phyloP scores from a whole-genome alignment of 108 stramenopile species.

The Cylindrotheca closterium region DNA sequence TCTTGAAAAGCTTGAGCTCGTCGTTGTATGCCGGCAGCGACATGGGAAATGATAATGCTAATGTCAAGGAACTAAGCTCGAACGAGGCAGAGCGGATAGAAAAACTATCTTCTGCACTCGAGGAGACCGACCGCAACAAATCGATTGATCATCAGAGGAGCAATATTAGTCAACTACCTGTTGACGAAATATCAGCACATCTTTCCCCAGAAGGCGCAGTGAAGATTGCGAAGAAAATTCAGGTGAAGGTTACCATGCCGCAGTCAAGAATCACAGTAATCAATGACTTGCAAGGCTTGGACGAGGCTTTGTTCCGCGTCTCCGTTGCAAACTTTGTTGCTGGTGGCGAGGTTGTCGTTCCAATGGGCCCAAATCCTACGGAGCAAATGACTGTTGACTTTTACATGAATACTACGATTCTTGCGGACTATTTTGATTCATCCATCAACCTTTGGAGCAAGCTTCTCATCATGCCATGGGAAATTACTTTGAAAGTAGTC shows the following conservation, averaged over 20 bases:
- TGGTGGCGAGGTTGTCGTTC: constrained; percentile 18
- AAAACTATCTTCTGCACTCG: constrained; percentile 58
- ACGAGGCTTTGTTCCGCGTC: constrained; percentile 79
- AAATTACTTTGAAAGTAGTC: constrained; percentile 58
- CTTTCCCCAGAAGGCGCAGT: background rate
- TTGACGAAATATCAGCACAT: background rate
- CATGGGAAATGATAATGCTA: background rate
- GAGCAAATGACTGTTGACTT: constrained; percentile 35
- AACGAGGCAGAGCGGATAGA: constrained; percentile 54
- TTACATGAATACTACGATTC: constrained; percentile 41
- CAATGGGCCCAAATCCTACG: background rate
- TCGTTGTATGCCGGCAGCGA: constrained; percentile 30
- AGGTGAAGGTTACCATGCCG: constrained; percentile 64
- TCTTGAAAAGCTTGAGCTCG: constrained; percentile 54
- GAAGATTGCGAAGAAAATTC: constrained; percentile 15
- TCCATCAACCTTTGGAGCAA: constrained; percentile 59
- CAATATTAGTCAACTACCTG: background rate
- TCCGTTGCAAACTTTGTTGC: constrained; percentile 57
- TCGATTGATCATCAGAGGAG: constrained; percentile 4
- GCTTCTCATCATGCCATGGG: constrained; percentile 71
- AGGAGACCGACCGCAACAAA: constrained; percentile 1
- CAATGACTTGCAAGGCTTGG: constrained; percentile 85
- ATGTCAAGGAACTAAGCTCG: constrained; percentile 39
- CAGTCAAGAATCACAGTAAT: constrained; percentile 61
- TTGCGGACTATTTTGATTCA: constrained; percentile 82